Evolutionary conservation across 108 stramenopile species (phyloP).

Genomic region (Bacterosira constricta): DNA sequence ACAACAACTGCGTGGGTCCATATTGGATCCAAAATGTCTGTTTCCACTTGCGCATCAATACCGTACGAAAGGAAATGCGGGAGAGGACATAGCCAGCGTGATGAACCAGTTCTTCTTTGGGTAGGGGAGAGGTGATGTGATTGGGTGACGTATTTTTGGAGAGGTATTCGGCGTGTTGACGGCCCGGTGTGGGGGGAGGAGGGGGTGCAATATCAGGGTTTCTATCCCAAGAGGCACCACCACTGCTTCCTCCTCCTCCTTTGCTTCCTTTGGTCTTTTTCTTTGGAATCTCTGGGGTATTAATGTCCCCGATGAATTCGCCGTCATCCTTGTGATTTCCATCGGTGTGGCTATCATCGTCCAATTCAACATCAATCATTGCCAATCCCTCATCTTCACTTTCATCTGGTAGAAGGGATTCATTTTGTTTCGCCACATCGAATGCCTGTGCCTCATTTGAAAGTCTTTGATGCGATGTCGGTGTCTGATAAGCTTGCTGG

Average conservation of each 20-base stretch:
- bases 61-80: constrained; percentile 87
- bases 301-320: constrained; percentile 12
- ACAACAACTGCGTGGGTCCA: constrained; percentile 76
- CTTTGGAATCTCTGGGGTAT: constrained; percentile 4
- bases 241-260: background rate
- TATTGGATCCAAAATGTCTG: constrained; percentile 90
- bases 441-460: background rate
- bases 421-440: background rate
- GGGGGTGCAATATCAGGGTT: constrained; percentile 47
- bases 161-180: constrained; percentile 45
- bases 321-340: constrained; percentile 20
- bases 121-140: constrained; percentile 68
- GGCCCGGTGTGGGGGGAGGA: constrained; percentile 40
- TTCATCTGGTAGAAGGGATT: constrained; percentile 3
- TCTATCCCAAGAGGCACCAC: background rate
- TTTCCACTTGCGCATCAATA: constrained; percentile 91
- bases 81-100: constrained; percentile 82
- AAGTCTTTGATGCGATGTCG: constrained; percentile 15
- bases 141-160: constrained; percentile 48
- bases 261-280: background rate
- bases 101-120: constrained; percentile 64
- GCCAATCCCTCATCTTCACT: constrained; percentile 44
- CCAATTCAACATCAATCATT: constrained; percentile 45
- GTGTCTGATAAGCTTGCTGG: too few relatives aligned
- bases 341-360: constrained; percentile 10